Percentiles rank a stretch among this genome's conserved stretches.
Evolutionary conservation across 2,329 filamentous ascomycete species (phyloP).

Genomic region (Fusarium newnesense): DNA sequence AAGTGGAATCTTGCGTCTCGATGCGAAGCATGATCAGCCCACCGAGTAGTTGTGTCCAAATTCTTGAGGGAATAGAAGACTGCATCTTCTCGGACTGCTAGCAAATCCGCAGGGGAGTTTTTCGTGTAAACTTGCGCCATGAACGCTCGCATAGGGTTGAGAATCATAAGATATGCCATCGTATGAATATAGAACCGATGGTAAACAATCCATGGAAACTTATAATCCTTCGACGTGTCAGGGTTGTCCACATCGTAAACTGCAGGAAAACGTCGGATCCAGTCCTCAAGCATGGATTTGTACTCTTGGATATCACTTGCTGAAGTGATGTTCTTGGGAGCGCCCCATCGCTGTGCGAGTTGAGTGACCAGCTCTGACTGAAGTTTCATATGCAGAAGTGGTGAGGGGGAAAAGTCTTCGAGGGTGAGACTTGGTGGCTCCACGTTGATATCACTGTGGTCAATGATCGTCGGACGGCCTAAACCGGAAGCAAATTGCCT

Average conservation of each 20-base stretch:
- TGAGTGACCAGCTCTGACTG: conserved; percentile 48
- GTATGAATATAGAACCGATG: conserved; percentile 59
- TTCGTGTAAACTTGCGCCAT: conserved; percentile 52
- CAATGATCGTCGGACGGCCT: conserved; percentile 48
- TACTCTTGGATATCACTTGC: conserved; percentile 47
- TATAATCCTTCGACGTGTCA: conserved; percentile 54
- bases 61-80: conserved; percentile 56
- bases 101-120: conserved; percentile 45
- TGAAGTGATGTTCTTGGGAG: conserved; percentile 42
- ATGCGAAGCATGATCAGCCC: conserved; percentile 57
- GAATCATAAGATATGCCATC: conserved; percentile 56
- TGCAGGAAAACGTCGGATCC: conserved; percentile 55
- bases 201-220: conserved; percentile 54
- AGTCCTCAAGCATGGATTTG: conserved; percentile 50
- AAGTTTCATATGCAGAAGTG: conserved; percentile 50
- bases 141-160: conserved; percentile 58
- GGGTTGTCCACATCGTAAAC: conserved; percentile 52
- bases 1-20: conserved; percentile 62
- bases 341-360: conserved; percentile 44
- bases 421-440: conserved; percentile 48
- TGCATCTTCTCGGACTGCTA: conserved; percentile 51
- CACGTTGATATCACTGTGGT: conserved; percentile 47
- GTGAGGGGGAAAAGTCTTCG: conserved; percentile 47
- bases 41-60: conserved; percentile 51
- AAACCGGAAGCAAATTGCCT: conserved; percentile 51